Evolutionary conservation across 2,329 filamentous ascomycete species (phyloP).

Genomic region (Aureobasidium sp.): DNA sequence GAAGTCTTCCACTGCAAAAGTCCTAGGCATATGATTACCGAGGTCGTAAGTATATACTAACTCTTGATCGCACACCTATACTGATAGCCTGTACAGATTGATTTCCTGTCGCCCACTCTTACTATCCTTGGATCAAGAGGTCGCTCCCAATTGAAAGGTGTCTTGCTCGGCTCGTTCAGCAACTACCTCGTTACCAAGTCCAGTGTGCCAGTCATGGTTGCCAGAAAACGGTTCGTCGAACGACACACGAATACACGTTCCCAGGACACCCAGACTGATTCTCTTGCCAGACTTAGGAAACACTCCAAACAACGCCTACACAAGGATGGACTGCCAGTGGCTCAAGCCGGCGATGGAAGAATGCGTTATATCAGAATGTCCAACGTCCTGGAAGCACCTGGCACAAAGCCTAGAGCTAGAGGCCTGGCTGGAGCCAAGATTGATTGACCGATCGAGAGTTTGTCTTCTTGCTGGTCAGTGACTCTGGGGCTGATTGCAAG

Average conservation of each 20-base stretch:
- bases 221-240: constrained; percentile 53
- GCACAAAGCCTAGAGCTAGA: constrained; percentile 15
- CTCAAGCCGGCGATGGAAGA: constrained; percentile 17
- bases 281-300: constrained; percentile 16
- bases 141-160: constrained; percentile 85
- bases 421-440: constrained; percentile 19
- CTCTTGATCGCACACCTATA: neutral
- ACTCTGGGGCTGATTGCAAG: neutral
- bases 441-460: constrained; percentile 9
- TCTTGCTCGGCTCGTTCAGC: constrained; percentile 90
- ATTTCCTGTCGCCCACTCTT: constrained; percentile 81
- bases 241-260: neutral
- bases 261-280: constrained; percentile 10
- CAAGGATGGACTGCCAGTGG: constrained; percentile 19
- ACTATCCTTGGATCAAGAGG: constrained; percentile 90
- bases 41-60: constrained; percentile 54
- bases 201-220: constrained; percentile 96
- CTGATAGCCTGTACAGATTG: constrained; percentile 53
- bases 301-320: constrained; percentile 18
- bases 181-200: constrained; percentile 97
- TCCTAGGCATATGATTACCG: constrained; percentile 89
- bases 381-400: constrained; percentile 19
- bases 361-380: constrained; percentile 19
- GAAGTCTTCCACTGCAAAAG: constrained; percentile 99
- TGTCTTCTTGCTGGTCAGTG: neutral